Percentiles rank a stretch among this genome's conserved stretches.
phyloP scores from a whole-genome alignment of 495 filamentous ascomycete species.

The Penicillium bialowiezense region DNA sequence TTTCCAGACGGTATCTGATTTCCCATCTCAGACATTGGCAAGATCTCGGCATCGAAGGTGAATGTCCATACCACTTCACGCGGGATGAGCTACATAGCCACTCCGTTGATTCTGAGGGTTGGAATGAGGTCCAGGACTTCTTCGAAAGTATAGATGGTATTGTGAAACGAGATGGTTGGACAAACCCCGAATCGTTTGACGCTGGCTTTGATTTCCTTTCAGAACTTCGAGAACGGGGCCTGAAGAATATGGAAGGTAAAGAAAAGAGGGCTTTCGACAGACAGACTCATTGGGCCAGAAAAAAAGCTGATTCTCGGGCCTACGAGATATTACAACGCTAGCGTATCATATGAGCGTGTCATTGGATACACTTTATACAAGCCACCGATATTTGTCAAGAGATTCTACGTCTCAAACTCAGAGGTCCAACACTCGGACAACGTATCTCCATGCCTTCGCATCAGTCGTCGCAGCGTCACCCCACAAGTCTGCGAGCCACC shows the following conservation, averaged over 20 bases:
- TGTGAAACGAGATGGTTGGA: constrained; percentile 40
- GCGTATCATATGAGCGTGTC: too few relatives aligned
- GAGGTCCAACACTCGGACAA: constrained; percentile 25
- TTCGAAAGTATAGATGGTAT: constrained; percentile 29
- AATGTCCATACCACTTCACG: constrained; percentile 33
- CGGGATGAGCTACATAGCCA: constrained; percentile 27
- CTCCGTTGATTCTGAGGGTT: constrained; percentile 28
- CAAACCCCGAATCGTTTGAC: constrained; percentile 26
- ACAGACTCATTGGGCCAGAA: constrained; percentile 18
- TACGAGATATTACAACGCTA: too few relatives aligned
- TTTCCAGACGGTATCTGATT: background rate
- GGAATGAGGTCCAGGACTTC: constrained; percentile 37
- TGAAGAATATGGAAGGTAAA: constrained; percentile 17
- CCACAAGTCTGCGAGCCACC: constrained; percentile 23
- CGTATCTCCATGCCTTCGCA: constrained; percentile 20
- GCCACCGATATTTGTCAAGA: too few relatives aligned
- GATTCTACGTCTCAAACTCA: constrained; percentile 13
- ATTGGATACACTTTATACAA: too few relatives aligned
- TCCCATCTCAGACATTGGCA: constrained; percentile 23
- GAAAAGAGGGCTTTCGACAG: constrained; percentile 17
- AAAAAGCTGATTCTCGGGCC: background rate
- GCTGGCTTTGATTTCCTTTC: constrained; percentile 24
- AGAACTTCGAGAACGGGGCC: constrained; percentile 15
- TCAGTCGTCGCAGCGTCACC: constrained; percentile 4
- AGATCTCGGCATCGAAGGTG: constrained; percentile 17